A percentile compares a stretch with the other conserved stretches of the same genome.
Evolutionary conservation across 345 rosid species (phyloP).

Genomic region (Gossypium mustelinum): DNA sequence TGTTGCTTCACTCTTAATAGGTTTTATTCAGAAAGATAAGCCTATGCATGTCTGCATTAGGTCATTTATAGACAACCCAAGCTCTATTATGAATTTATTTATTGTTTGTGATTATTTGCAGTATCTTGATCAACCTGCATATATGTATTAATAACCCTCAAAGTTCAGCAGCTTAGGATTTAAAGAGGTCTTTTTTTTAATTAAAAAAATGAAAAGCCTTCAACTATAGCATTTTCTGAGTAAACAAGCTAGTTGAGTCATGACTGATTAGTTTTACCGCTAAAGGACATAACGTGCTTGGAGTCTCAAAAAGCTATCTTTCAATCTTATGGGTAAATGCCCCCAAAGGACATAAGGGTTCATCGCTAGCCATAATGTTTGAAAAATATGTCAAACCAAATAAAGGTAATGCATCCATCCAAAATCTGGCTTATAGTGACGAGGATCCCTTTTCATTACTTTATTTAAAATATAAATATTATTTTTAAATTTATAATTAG

Average conservation of each 20-base stretch:
- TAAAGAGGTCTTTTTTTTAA: too few relatives aligned
- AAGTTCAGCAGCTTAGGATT: too few relatives aligned
- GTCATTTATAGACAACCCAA: too few relatives aligned
- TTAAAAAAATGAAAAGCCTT: too few relatives aligned
- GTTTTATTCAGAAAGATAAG: too few relatives aligned
- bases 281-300: slow-evolving; percentile 52
- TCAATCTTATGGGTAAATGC: slow-evolving; percentile 50
- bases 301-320: slow-evolving; percentile 38
- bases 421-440: slow-evolving; percentile 43
- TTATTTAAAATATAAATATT: too few relatives aligned
- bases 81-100: not conserved
- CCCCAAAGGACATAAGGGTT: slow-evolving; percentile 10
- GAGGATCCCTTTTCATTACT: slow-evolving; percentile 26
- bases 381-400: slow-evolving; percentile 30
- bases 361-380: slow-evolving; percentile 9
- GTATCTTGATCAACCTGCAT: too few relatives aligned
- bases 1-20: not conserved
- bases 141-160: too few relatives aligned
- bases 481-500: too few relatives aligned
- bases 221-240: too few relatives aligned
- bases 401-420: slow-evolving; percentile 20
- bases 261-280: slow-evolving; percentile 37
- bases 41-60: too few relatives aligned
- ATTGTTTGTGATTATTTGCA: not conserved
- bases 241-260: not conserved